A percentile compares a stretch with the other conserved stretches of the same genome.
phyloP scores from a whole-genome alignment of 192 early-diverging fungal genomes.

The Coemansia nantahalensis region DNA sequence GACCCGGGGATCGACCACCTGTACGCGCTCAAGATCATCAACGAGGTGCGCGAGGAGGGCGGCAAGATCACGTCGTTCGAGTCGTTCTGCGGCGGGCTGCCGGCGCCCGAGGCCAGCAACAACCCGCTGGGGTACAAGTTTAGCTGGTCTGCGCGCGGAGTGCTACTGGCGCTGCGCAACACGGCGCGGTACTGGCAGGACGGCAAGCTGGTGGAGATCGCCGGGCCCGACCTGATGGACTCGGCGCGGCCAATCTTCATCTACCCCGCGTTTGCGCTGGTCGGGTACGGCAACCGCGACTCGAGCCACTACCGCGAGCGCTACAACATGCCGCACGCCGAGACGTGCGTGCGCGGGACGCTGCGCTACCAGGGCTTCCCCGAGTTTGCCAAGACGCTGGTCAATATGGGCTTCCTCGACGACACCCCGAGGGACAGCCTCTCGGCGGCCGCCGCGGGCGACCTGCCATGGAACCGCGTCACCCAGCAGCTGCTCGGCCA shows the following conservation, averaged over 20 bases:
- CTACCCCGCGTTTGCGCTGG: conserved; percentile 95
- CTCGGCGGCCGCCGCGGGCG: conserved; percentile 48
- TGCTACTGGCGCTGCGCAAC: conserved; percentile 95
- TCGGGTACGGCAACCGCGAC: conserved; percentile 97
- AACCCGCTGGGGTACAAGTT: conserved; percentile 99
- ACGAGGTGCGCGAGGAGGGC: conserved; percentile 76
- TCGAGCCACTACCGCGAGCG: conserved; percentile 91
- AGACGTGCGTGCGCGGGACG: conserved; percentile 92
- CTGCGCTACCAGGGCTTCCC: conserved; percentile 97
- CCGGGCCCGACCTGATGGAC: conserved; percentile 84
- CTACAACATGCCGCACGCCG: conserved; percentile 93
- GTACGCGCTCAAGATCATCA: conserved; percentile 85
- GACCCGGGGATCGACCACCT: conserved; percentile 99
- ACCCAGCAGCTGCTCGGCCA: conserved; percentile 57
- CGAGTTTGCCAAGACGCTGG: conserved; percentile 92
- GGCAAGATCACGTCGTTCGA: conserved; percentile 88
- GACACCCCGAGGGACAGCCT: conserved; percentile 67
- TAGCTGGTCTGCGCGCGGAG: conserved; percentile 96
- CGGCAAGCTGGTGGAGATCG: conserved; percentile 84
- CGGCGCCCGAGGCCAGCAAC: conserved; percentile 94
- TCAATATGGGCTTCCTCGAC: conserved; percentile 88
- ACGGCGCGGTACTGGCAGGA: conserved; percentile 86
- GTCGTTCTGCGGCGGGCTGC: conserved; percentile 98
- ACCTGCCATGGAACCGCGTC: conserved; percentile 76
- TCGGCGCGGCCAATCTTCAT: conserved; percentile 88